Evolutionary conservation across 139 green algal species (phyloP).

Genomic region (Penium margaritaceum): DNA sequence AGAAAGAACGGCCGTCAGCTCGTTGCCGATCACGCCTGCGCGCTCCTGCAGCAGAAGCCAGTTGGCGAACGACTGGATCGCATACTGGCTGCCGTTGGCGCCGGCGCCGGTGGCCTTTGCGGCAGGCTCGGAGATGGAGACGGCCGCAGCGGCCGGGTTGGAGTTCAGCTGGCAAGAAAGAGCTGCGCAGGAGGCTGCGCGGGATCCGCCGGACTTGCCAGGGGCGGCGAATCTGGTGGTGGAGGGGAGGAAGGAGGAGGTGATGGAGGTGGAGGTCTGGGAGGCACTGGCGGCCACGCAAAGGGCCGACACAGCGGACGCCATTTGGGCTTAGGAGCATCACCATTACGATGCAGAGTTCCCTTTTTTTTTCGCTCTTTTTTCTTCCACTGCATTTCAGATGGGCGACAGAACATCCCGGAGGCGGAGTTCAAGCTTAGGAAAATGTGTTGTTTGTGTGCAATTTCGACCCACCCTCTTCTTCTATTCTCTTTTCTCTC

Average conservation of each 20-base stretch:
- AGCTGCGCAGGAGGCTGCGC: too few relatives aligned
- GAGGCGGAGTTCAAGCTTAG: constrained; percentile 81
- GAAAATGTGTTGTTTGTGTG: constrained; percentile 95
- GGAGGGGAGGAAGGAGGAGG: too few relatives aligned
- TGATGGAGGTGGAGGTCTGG: too few relatives aligned
- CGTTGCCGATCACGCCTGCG: constrained; percentile 70
- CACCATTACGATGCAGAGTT: too few relatives aligned
- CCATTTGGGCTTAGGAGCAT: too few relatives aligned
- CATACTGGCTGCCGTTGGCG: constrained; percentile 57
- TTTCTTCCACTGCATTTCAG: neutral
- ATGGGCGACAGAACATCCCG: constrained; percentile 63
- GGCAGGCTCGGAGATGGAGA: neutral
- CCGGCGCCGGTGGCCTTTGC: constrained; percentile 19
- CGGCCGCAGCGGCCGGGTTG: neutral
- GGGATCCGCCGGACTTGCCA: too few relatives aligned
- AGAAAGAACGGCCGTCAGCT: constrained; percentile 85
- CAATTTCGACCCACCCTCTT: constrained; percentile 97
- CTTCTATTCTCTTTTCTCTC: too few relatives aligned
- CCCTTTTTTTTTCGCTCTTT: neutral
- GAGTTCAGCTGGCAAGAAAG: too few relatives aligned
- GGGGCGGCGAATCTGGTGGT: too few relatives aligned
- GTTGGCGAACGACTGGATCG: constrained; percentile 70
- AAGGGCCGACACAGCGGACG: too few relatives aligned
- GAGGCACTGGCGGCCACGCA: too few relatives aligned
- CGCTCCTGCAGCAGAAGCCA: constrained; percentile 74